A percentile compares a stretch with the other conserved stretches of the same genome.
These are phyloP conservation scores for Penicillium egyptiacum DNA, from an alignment of 495 filamentous ascomycete species.

Conservation along the genomic window DNA sequence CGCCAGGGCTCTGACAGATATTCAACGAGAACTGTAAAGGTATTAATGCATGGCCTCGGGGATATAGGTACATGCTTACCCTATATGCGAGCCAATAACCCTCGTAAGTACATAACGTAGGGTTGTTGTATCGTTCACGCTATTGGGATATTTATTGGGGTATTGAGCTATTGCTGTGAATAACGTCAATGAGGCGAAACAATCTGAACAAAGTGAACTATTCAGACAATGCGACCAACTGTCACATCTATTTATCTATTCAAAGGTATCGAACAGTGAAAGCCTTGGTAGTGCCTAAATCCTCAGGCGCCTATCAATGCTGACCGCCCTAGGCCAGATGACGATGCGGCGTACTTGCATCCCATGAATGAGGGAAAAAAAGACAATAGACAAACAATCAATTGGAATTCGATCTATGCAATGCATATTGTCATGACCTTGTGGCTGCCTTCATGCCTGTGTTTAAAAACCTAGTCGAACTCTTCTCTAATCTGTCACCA, in stretches of 20 bases:
- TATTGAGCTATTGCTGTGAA: neutral
- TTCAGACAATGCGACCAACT: neutral
- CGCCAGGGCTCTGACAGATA: neutral
- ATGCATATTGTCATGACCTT: conserved; percentile 13
- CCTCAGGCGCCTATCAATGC: conserved; percentile 1
- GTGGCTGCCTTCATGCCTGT: conserved; percentile 21
- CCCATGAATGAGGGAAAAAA: conserved; percentile 10
- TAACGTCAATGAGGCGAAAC: neutral
- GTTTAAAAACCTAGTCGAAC: conserved; percentile 19
- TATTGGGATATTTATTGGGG: neutral
- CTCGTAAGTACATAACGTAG: neutral
- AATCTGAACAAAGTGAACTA: too few species aligned
- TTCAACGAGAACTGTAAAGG: neutral
- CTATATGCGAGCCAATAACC: neutral
- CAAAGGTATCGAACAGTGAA: neutral
- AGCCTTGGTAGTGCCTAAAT: conserved; percentile 1
- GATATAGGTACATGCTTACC: neutral
- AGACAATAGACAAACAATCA: conserved; percentile 5
- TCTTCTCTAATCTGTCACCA: conserved; percentile 22
- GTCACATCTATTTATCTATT: neutral
- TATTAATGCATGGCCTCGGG: neutral
- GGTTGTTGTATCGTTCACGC: neutral
- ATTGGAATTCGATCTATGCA: conserved; percentile 15
- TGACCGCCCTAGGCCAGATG: conserved; percentile 34
- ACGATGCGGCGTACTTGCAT: conserved; percentile 21